These are phyloP conservation scores for Gossypium raimondii DNA, from an alignment of 345 rosid species.

Conservation along the genomic window DNA sequence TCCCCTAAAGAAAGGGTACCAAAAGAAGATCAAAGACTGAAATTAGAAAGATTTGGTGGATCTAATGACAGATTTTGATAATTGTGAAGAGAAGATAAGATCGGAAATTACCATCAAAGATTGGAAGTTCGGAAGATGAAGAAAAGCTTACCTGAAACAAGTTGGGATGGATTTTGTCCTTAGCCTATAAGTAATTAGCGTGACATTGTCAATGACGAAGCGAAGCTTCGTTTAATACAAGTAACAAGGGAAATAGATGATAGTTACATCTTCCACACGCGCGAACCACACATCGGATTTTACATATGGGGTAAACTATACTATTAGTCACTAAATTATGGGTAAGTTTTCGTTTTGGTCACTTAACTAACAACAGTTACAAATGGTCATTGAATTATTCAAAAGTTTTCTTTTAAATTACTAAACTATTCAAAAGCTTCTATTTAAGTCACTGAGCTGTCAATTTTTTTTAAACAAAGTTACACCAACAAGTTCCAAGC, in stretches of 20 bases:
- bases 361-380: too few relatives aligned
- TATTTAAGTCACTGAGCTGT: too few relatives aligned
- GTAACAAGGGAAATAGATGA: background rate
- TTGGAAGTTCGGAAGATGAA: background rate
- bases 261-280: background rate
- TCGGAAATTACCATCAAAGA: background rate
- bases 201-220: background rate
- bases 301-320: too few relatives aligned
- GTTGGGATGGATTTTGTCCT: background rate
- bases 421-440: too few relatives aligned
- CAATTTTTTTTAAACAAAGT: too few relatives aligned
- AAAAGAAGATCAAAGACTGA: background rate
- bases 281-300: background rate
- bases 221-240: conserved; percentile 3
- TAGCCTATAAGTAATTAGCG: background rate
- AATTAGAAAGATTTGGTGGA: background rate
- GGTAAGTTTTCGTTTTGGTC: too few relatives aligned
- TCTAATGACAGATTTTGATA: background rate
- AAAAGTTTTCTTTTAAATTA: too few relatives aligned
- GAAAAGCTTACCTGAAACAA: conserved; percentile 1
- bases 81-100: background rate
- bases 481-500: too few relatives aligned
- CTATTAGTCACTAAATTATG: too few relatives aligned
- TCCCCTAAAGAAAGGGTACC: background rate
- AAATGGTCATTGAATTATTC: too few relatives aligned